These are phyloP conservation scores for Staphylotrichum tortipilum DNA, from an alignment of 495 filamentous ascomycete species.

Conservation along the genomic window DNA sequence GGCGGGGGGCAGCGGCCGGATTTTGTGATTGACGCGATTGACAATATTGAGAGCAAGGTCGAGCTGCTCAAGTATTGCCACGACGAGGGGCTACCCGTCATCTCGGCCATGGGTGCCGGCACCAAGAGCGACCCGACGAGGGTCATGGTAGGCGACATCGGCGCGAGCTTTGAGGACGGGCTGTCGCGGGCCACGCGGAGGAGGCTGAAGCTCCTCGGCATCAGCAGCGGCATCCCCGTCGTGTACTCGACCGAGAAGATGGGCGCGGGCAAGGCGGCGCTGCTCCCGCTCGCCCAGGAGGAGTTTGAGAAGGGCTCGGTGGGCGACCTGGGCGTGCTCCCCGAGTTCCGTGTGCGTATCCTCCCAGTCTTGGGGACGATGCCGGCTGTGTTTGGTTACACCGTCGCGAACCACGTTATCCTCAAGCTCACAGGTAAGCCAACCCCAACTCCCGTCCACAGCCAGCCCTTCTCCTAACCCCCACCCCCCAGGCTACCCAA, in stretches of 20 bases:
- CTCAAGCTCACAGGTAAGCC: constrained; percentile 56
- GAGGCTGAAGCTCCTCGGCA: constrained; percentile 65
- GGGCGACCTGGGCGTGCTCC: constrained; percentile 75
- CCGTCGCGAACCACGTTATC: constrained; percentile 83
- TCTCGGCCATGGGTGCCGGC: constrained; percentile 94
- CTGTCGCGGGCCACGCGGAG: constrained; percentile 78
- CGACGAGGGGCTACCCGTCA: constrained; percentile 62
- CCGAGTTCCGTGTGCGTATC: constrained; percentile 89
- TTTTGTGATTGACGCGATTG: constrained; percentile 93
- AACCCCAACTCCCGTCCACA: background rate
- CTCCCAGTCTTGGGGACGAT: constrained; percentile 92
- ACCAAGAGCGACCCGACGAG: constrained; percentile 95
- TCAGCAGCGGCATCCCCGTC: constrained; percentile 77
- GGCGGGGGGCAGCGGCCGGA: constrained; percentile 60
- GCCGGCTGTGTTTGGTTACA: constrained; percentile 91
- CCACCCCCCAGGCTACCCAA: constrained; percentile 56
- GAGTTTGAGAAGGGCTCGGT: constrained; percentile 85
- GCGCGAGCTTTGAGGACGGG: constrained; percentile 77
- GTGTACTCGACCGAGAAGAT: constrained; percentile 92
- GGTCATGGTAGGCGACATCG: constrained; percentile 90
- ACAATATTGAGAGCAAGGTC: constrained; percentile 97
- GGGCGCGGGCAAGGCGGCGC: constrained; percentile 80
- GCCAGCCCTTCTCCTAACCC: background rate
- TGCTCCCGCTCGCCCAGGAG: constrained; percentile 79
- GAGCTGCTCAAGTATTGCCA: constrained; percentile 83